Evolutionary conservation across 495 filamentous ascomycete species (phyloP).

Genomic region (Cladorrhinum samala): DNA sequence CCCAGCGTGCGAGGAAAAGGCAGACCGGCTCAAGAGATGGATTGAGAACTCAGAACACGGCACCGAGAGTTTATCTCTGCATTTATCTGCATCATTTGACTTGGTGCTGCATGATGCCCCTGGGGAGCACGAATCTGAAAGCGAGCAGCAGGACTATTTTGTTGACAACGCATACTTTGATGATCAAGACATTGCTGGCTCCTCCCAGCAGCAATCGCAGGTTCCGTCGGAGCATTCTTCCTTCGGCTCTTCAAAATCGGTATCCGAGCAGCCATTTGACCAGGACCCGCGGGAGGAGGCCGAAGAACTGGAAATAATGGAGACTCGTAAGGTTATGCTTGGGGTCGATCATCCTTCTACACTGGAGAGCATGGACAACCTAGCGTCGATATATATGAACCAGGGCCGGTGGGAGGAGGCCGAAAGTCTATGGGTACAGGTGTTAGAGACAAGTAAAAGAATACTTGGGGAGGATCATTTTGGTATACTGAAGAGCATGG

Average conservation of each 20-base stretch:
- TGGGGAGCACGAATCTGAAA: background rate
- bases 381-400: conserved; percentile 35
- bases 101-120: background rate
- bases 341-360: conserved; percentile 35
- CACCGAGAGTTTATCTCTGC: background rate
- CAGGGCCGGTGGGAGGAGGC: too few relatives aligned
- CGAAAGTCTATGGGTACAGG: too few relatives aligned
- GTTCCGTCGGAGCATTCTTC: background rate
- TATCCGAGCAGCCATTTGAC: too few relatives aligned
- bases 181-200: background rate
- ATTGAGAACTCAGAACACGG: background rate
- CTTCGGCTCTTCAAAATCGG: too few relatives aligned
- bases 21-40: background rate
- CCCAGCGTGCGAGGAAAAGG: background rate
- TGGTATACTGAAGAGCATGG: conserved; percentile 38
- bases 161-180: background rate
- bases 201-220: background rate
- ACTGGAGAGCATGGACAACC: conserved; percentile 34
- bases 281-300: conserved; percentile 37
- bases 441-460: conserved; percentile 22
- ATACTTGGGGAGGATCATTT: too few relatives aligned
- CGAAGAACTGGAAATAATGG: conserved; percentile 29
- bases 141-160: background rate
- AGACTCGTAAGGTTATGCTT: conserved; percentile 21
- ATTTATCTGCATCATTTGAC: background rate